Evolutionary conservation across 352 stramenopile genomes (phyloP).

Genomic region (Hyaloperonospora brassicae): DNA sequence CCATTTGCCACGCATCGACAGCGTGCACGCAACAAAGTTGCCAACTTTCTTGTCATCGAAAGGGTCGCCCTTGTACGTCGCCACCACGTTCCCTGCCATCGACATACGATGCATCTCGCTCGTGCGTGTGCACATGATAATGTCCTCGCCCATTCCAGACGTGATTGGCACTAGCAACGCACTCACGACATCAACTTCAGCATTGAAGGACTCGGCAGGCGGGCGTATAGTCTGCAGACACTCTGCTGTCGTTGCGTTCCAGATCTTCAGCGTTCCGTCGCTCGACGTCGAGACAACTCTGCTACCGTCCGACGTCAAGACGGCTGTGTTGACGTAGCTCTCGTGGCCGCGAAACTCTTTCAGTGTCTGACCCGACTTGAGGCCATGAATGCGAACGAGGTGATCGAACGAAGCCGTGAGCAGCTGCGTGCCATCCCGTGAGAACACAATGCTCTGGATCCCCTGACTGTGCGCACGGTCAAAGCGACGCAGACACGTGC

Average conservation of each 20-base stretch:
- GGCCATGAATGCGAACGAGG: conserved; percentile 87
- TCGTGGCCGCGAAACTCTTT: conserved; percentile 91
- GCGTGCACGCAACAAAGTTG: conserved; percentile 82
- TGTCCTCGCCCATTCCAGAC: conserved; percentile 38
- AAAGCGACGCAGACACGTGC: conserved; percentile 87
- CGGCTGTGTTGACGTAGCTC: conserved; percentile 87
- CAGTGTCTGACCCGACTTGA: conserved; percentile 87
- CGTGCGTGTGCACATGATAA: conserved; percentile 84
- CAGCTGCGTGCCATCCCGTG: conserved; percentile 85
- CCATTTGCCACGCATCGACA: conserved; percentile 78
- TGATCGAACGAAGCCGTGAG: conserved; percentile 87
- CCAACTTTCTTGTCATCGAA: conserved; percentile 52
- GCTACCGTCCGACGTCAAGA: conserved; percentile 64
- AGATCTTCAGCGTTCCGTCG: conserved; percentile 90
- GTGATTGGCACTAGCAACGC: conserved; percentile 51
- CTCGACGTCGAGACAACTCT: conserved; percentile 83
- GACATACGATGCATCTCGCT: conserved; percentile 75
- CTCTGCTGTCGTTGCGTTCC: conserved; percentile 80
- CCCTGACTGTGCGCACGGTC: conserved; percentile 70
- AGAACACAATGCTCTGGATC: conserved; percentile 86
- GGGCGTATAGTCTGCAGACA: conserved; percentile 70
- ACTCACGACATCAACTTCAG: conserved; percentile 76
- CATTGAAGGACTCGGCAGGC: conserved; percentile 33
- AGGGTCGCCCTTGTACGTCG: conserved; percentile 58
- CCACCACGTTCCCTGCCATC: conserved; percentile 50